Percentiles rank a stretch among this genome's conserved stretches.
phyloP scores from a whole-genome alignment of 495 filamentous ascomycete species.

The Ascobolus immersus region DNA sequence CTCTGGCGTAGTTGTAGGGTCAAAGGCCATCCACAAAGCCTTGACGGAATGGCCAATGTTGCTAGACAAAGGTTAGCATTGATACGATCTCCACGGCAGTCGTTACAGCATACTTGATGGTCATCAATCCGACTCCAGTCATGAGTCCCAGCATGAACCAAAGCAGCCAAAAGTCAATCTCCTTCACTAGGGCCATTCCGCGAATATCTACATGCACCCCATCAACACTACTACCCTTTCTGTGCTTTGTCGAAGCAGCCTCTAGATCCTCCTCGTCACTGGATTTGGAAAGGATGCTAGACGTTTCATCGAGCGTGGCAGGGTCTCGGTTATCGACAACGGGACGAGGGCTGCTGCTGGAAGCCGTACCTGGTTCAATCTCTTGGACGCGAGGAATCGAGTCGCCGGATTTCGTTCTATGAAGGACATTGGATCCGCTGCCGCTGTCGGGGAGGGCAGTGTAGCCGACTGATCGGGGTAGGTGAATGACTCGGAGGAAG shows the following conservation, averaged over 20 bases:
- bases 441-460: slow-evolving; percentile 29
- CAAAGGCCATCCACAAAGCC: slow-evolving; percentile 19
- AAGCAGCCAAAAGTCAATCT: slow-evolving; percentile 69
- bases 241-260: slow-evolving; percentile 14
- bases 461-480: slow-evolving; percentile 34
- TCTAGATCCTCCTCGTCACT: slow-evolving; percentile 21
- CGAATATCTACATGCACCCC: slow-evolving; percentile 56
- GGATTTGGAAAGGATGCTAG: slow-evolving; percentile 53
- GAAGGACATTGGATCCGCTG: slow-evolving; percentile 33
- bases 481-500: slow-evolving; percentile 55
- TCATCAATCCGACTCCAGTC: slow-evolving; percentile 88
- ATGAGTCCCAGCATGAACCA: slow-evolving; percentile 67
- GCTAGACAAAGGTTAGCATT: slow-evolving; percentile 20
- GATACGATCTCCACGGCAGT: background rate
- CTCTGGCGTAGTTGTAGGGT: slow-evolving; percentile 17
- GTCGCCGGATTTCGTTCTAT: slow-evolving; percentile 34
- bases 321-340: slow-evolving; percentile 5
- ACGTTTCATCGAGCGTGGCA: slow-evolving; percentile 36
- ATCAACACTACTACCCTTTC: slow-evolving; percentile 5
- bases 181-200: slow-evolving; percentile 49
- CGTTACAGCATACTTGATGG: slow-evolving; percentile 57
- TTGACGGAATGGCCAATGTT: slow-evolving; percentile 87
- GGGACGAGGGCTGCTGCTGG: slow-evolving; percentile 8
- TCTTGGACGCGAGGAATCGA: slow-evolving; percentile 19
- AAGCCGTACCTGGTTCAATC: slow-evolving; percentile 45